Evolutionary conservation across 495 filamentous ascomycete species (phyloP), one percentile per base, ranked within the genome.

Genomic region (Neurospora tetrasperma): DNA sequence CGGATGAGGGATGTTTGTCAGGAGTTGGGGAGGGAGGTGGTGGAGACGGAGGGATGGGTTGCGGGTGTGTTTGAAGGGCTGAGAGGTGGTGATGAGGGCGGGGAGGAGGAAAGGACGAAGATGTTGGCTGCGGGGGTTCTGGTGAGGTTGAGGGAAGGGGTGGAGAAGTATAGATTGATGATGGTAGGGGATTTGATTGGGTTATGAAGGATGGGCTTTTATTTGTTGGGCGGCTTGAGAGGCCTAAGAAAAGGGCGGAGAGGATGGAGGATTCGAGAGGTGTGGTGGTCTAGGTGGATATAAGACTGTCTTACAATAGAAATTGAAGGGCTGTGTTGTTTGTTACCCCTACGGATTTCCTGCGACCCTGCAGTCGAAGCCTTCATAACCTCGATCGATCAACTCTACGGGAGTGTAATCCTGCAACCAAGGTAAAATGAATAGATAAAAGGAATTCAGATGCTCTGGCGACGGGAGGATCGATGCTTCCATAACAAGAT

Each of bases 61-160:
- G 77, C 73, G 12, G 74, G 66, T 12, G 82, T 86, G 54, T 86
- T 86, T 77, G 73, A 72, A 5, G 80, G 80, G 31, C 78, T 80
- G 42, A 79, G 79, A 40, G 85, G 84, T 1, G 83, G 82, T 11
- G 84, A 84, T 72, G 79, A 84, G 23, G 84, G 77, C 3, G 81
- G 85, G 23, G 87, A 88, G 79, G 88, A 93, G 77, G 86, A 89
- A 74, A 86, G 86, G 77, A 85, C 89, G 18, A 87, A 88, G 79
- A 88, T 88, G 84, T 74, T 99, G 75, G 91, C 94, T 38, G 96
- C 96, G 3, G 94, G 91, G 1, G 89, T 97, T 59, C 82, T 98
- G 82, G 88, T 97, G 27, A 90, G 90, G 76, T 81, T 92, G 71
- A 87, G 88, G 44, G 94, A 97, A 82, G 88, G 92, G 42, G 89